Evolutionary conservation across 257 asterid genomes (phyloP).

Genomic region (Nicotiana attenuata): DNA sequence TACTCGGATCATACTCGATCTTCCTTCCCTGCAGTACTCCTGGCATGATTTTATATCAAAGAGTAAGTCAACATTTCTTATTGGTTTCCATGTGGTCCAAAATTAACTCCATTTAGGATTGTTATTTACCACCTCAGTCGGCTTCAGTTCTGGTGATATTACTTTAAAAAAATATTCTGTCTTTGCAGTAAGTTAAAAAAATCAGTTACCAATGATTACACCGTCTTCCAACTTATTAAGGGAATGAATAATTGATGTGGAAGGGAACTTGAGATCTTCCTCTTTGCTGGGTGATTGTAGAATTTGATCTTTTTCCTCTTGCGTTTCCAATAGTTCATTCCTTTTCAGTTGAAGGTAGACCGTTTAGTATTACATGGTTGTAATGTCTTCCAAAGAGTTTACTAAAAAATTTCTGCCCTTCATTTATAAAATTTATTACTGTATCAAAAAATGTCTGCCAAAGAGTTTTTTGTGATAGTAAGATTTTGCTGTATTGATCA

Average conservation of each 20-base stretch:
- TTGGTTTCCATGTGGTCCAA: neutral
- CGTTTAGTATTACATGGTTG: too few species aligned
- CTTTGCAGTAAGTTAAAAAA: neutral
- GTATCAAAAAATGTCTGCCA: neutral
- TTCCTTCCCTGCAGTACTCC: conserved; percentile 57
- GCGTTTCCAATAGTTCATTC: neutral
- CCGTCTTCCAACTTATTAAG: neutral
- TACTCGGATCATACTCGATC: conserved; percentile 42
- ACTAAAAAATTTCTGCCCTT: too few species aligned
- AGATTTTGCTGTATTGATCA: neutral
- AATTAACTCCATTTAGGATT: neutral
- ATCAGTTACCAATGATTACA: neutral
- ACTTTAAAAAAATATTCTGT: neutral
- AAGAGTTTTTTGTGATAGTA: neutral
- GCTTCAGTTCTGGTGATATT: neutral
- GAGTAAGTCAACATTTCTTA: conserved; percentile 36
- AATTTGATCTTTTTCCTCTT: neutral
- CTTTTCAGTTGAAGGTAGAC: neutral
- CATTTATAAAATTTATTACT: too few species aligned
- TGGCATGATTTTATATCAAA: conserved; percentile 89
- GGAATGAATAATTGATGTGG: neutral
- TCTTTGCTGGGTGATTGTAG: neutral
- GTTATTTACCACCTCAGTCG: neutral
- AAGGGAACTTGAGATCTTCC: neutral
- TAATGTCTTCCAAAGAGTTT: too few species aligned